phyloP scores from a whole-genome alignment of 2,329 filamentous ascomycete species.

The Tolypocladium endophyticum region DNA sequence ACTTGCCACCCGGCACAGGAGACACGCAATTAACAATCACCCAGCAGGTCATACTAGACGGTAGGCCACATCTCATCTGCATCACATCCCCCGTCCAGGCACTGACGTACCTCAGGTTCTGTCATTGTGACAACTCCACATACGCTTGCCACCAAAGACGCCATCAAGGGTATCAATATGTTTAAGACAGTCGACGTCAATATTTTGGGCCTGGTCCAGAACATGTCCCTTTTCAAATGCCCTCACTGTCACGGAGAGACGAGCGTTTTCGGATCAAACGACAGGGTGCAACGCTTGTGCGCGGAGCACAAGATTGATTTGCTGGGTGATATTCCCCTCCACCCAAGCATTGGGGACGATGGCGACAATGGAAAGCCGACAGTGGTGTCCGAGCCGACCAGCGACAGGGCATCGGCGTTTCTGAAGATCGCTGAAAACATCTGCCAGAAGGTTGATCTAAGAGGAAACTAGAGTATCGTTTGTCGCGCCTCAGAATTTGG shows the following conservation, averaged over 20 bases:
- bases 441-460: conserved; percentile 30
- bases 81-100: neutral
- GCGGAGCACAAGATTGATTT: conserved; percentile 64
- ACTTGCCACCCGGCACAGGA: conserved; percentile 87
- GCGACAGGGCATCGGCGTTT: conserved; percentile 63
- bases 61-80: conserved; percentile 27
- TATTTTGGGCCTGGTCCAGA: conserved; percentile 79
- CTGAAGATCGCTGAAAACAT: conserved; percentile 54
- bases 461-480: neutral
- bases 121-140: conserved; percentile 91
- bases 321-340: conserved; percentile 79
- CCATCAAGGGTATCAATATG: conserved; percentile 84
- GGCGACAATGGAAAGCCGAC: conserved; percentile 82
- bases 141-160: conserved; percentile 83
- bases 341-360: conserved; percentile 77
- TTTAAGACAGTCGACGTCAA: conserved; percentile 77
- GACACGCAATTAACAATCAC: conserved; percentile 96
- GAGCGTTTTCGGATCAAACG: conserved; percentile 60
- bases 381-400: conserved; percentile 74
- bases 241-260: conserved; percentile 66
- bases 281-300: conserved; percentile 59
- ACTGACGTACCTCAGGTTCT: conserved; percentile 38
- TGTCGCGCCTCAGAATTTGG: neutral
- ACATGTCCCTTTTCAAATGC: conserved; percentile 80
- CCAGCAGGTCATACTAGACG: conserved; percentile 84